Base-by-base conservation (phyloP, 169 alveolate species). In the Plasmodium gonderi region DNA sequence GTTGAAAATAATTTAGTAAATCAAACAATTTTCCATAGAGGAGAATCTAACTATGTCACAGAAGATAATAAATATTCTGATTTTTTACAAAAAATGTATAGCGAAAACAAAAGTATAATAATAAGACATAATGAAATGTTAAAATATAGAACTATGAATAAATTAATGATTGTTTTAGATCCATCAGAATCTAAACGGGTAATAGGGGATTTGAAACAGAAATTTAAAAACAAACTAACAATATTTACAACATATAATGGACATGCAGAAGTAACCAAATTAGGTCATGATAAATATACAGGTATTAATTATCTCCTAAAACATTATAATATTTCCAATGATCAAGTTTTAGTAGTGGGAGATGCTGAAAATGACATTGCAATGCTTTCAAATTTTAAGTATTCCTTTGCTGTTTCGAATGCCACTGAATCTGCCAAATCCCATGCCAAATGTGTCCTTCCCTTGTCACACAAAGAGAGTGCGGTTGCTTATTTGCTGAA, bases 341-440 rank as follows among this genome's bases (percentile, higher is more conserved):
- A 85, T 45, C 92, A 85, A 44, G 92, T 85, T n/a, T 54, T 85
- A 51, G 92, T 85, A 2, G 92, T 85, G 38, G 92, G 92, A 0
- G 92, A 85, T 72, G 92, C 92, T n/a, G 92, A 85, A 36, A 85
- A 75, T 74, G 92, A 85, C 65, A 85, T 85, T 23, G 83, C 92
- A 2, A 85, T 85, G 92, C 68, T 85, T 12, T 85, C 92, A 1
- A 74, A 85, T 45, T 85, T 85, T 45, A 85, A 85, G 65, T 85
- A 85, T 64, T 85, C 92, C 40, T 85, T 85, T 38, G 92, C 85
- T 42, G 92, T 85, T 74, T 81, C 92, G 12, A 85, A 85, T 23
- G 92, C 92, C 1, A 85, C 92, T 23, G 85, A 85, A 0, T 72
- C 92, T 6, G 92, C 92, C 40, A 85, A 85, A 75, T 29, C 79